Evolutionary conservation across 2,329 filamentous ascomycete genomes (phyloP).

Genomic region (Cercospora berteroae): DNA sequence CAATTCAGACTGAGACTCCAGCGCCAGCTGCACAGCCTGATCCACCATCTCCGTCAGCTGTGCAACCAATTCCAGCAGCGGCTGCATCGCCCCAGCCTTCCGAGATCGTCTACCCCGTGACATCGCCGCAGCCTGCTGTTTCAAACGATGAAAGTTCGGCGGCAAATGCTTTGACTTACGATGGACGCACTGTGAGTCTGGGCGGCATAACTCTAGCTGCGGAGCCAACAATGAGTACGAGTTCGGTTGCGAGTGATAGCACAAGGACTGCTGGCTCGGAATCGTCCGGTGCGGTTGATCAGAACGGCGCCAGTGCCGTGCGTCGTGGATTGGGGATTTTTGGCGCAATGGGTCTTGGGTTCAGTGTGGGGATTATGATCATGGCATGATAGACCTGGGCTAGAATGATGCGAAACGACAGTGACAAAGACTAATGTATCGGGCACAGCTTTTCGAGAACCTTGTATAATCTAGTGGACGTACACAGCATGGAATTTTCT

Average conservation of each 20-base stretch:
- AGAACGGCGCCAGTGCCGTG: not conserved
- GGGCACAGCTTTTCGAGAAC: not conserved
- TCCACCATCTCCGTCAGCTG: not conserved
- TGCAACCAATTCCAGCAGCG: not conserved
- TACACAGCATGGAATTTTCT: not conserved
- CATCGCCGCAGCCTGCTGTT: not conserved
- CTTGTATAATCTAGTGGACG: not conserved
- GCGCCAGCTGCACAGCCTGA: not conserved
- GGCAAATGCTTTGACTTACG: constrained; percentile 7
- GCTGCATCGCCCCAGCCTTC: not conserved
- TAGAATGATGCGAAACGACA: not conserved
- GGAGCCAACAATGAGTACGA: not conserved
- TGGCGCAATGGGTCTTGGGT: not conserved
- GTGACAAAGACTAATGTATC: not conserved
- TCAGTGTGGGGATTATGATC: not conserved
- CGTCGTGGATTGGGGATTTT: not conserved
- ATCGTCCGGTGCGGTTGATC: not conserved
- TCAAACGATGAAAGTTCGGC: not conserved
- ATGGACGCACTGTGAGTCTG: constrained; percentile 17
- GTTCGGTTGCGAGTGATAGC: not conserved
- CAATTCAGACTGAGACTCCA: not conserved
- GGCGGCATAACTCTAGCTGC: constrained; percentile 18
- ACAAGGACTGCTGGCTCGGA: not conserved
- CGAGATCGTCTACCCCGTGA: not conserved
- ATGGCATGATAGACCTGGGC: not conserved